phyloP scores from a whole-genome alignment of 768 basidiomycete genomes.

The Chalciporus pseudorubinellus region DNA sequence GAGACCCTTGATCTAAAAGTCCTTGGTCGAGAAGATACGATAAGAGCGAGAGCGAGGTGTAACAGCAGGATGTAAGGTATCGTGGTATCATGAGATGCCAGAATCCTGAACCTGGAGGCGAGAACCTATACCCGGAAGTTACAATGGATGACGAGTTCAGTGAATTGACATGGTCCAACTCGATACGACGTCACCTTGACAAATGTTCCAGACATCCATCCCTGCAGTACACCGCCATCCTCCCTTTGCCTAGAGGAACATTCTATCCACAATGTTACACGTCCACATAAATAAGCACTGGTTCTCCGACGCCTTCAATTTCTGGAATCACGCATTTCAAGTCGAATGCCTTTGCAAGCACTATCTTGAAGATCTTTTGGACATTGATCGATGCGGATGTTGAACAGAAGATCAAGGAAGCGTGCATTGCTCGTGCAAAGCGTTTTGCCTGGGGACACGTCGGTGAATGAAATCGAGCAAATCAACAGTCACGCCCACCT shows the following conservation, averaged over 20 bases:
- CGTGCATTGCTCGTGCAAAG: conserved; percentile 99
- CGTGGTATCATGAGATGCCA: conserved; percentile 22
- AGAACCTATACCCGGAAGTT: conserved; percentile 18
- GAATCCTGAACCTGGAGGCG: conserved; percentile 11
- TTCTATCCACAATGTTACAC: conserved; percentile 34
- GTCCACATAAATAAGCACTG: conserved; percentile 91
- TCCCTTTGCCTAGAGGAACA: conserved; percentile 18
- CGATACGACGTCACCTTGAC: conserved; percentile 31
- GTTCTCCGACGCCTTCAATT: conserved; percentile 95
- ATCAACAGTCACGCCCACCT: conserved; percentile 47
- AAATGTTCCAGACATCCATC: conserved; percentile 10
- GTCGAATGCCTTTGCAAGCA: conserved; percentile 95
- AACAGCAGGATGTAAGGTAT: conserved; percentile 4
- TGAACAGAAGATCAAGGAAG: conserved; percentile 98
- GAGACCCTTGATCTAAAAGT: conserved; percentile 20
- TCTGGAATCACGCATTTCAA: conserved; percentile 98
- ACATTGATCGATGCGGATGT: conserved; percentile 99
- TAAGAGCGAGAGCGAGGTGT: conserved; percentile 1
- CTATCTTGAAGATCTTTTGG: conserved; percentile 99
- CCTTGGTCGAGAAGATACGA: conserved; percentile 15
- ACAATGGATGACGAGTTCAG: conserved; percentile 20
- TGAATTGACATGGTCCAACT: conserved; percentile 13
- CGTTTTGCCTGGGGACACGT: conserved; percentile 72
- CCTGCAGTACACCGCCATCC: conserved; percentile 15
- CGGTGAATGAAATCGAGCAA: conserved; percentile 6